Evolutionary conservation across 1,284 basidiomycete species (phyloP), one percentile per base, ranked within the genome.

Genomic region (Puccinia horiana): DNA sequence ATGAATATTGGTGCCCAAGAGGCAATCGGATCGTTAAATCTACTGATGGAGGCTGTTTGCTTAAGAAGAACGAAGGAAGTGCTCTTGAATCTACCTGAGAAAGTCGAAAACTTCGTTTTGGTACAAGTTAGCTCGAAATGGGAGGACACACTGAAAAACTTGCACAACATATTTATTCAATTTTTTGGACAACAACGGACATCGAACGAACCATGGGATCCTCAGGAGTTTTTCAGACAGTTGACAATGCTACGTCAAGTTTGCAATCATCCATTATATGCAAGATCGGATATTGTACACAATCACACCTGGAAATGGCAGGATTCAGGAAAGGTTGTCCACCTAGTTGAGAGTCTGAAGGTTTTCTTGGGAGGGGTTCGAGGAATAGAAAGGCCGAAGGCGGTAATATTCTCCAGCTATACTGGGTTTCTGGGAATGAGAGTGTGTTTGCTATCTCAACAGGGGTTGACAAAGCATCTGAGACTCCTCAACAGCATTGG

Each of bases 11-110:
- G 63, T 18, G 32, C 63, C 8, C 32, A 2, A 6, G 4, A 37
- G 35, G 63, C 63, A 11, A 67, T 67, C 63, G 40, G 26, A 40
- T 40, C 35, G 2, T 40, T 67, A 40, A 67, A 37, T 16, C 11
- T 37, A 37, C 35, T 67, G 32, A 67, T 67, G 63, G 35, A 67
- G 2, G 35, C 32, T 37, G 35, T 67, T 16, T 67, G 63, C 35
- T 40, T 67, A 8, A 67, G 63, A 18, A 67, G 63, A 40, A 67
- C 63, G n/a, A 67, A 67, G 63, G 37, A 37, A 40, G 63, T 67
- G 2, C 35, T 67, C 2, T 40, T 37, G 35, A 67, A 67, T 67
- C 63, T 67, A 11, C 63, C 63, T 11, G 32, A 37, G 35, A 67
- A 37, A 29, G 16, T 40, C 32, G 18, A 67, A 18, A 40, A 9